Evolutionary conservation across 495 filamentous ascomycete genomes (phyloP), one percentile per base, ranked within the genome.

Genomic region (Penicillium chermesinum): DNA sequence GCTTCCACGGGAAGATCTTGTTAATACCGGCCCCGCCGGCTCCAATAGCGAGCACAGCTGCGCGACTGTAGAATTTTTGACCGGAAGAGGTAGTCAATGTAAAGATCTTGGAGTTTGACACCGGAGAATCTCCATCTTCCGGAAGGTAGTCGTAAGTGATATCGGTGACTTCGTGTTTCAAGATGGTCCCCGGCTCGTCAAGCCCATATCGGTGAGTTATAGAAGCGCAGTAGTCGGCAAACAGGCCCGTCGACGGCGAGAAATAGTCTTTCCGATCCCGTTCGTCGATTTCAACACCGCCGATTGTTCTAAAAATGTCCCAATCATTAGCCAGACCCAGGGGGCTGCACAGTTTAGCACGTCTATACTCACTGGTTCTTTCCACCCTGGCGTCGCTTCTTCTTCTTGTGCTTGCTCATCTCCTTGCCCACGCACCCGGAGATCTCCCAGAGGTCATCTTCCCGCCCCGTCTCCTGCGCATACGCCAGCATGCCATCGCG

Each of bases 181-280:
- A 56, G 5, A 84, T 68, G 41, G 60, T 56, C 0, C 56, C 65
- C 0, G 78, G 59, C 7, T 64, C 44, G 14, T 73, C 51, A 3
- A 86, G 62, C 1, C 62, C 53, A 58, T 84, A 84, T 4, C 80
- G 73, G 5, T 69, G 53, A 12, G 72, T 64, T 20, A 84, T 64
- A 21, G 72, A 73, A 3, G 57, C 45, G 55, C 82, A 85, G 54
- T 81, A 80, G 32, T 77, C 76, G 17, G 66, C 55, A 51, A 85
- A 85, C 4, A 84, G 68, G 0, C 62, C 59, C 0, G 73, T 75
- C 2, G 74, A 79, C 0, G 81, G 83, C 0, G 76, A 79, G 61
- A 75, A 84, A 54, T 84, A 85, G 50, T 84, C 81, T 53, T 82
- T 81, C 9, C 81, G 71, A 45, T 85, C 80, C 50, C 82, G 66